Base-by-base conservation (phyloP, 1,284 basidiomycete genomes). In the Pseudozyma flocculosa region DNA sequence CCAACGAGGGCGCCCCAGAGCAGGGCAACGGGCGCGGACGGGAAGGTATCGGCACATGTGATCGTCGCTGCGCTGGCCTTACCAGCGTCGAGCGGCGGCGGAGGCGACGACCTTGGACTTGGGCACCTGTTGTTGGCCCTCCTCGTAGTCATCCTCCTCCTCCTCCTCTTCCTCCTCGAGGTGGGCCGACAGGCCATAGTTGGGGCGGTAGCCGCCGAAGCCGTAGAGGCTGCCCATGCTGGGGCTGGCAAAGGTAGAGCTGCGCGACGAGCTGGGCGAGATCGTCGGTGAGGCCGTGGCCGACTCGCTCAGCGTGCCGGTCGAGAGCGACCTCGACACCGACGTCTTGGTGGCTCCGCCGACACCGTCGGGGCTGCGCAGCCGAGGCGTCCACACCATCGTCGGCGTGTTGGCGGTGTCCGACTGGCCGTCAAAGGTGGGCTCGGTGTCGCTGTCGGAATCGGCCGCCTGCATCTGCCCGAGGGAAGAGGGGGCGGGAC, bases 391-490 rank as follows among this genome's bases (percentile, higher is more conserved):
- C 32, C 48, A 50, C 24, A 45, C 36, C 2, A 23, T 44, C 9
- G 45, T 44, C 26, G 54, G 50, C 46, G 55, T 50, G 9, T 29
- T 5, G 26, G 5, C 26, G 11, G 26, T 11, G 26, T 29, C 26
- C 11, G 26, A 29, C 26, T 29, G 26, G 26, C 26, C 26, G 26
- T 11, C 26, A 29, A 38, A 17, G 7, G 50, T 44, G 3, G 62
- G 62, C 44, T 65, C 62, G 15, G 54, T 65, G 40, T 65, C 62
- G 47, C 58, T 65, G 30, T 54, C 57, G 7, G 50, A 50, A 37
- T 57, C 54, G 3, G 62, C 57, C 1, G 62, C 50, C 29, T 63
- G 55, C 37, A 48, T 50, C 22, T 49, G 47, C 21, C 46, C 48
- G 9, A 53, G 61, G 3, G 57, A 50, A 10, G 57, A 38, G 15